Base-by-base conservation (phyloP, 768 basidiomycete species). In the Rhodotorula diobovata region DNA sequence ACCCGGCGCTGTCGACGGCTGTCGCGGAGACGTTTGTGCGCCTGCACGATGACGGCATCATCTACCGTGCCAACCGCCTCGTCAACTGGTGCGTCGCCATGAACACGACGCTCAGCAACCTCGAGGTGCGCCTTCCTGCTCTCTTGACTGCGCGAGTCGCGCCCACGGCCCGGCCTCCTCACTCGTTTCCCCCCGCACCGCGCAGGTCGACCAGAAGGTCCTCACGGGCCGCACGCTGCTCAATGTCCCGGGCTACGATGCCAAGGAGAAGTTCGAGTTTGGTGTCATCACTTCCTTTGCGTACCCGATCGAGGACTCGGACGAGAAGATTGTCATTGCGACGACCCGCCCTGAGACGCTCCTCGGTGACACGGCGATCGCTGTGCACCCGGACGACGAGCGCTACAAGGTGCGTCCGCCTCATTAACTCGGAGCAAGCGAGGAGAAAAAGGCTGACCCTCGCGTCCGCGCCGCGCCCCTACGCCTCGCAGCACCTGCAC, bases 301-400 rank as follows among this genome's bases (percentile, higher is more conserved):
- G 0, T 99, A 98, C 82, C 86, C 85, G 12, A 87, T 98, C 53
- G 91, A 95, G 76, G 86, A 85, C 61, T 92, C 92, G 35, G 93
- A 95, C 64, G 94, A 97, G 79, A 88, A 84, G 78, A 89, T 99
- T 69, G 84, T 96, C 63, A 88, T 99, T 50, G 95, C 96, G 1
- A 99, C 96, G 2, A 98, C 95, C 11, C 91, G 96, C 83, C 94
- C 94, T 0, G 96, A 98, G 81, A 97, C 96, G 0, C 95, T 98
- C 91, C 85, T 99, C 0, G 96, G 96, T 46, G 96, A 98, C 85
- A 92, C 93, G 4, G 96, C 91, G 37, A 89, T 99, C 34, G 96
- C 96, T 39, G 91, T 98, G 0, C 95, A 99, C 81, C 94, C 93
- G 5, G 86, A 94, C 68, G 95, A 98, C 79, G 82, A 85, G 16